Evolutionary conservation across 192 early-diverging fungal genomes (phyloP).

Genomic region (Coemansia sp.): DNA sequence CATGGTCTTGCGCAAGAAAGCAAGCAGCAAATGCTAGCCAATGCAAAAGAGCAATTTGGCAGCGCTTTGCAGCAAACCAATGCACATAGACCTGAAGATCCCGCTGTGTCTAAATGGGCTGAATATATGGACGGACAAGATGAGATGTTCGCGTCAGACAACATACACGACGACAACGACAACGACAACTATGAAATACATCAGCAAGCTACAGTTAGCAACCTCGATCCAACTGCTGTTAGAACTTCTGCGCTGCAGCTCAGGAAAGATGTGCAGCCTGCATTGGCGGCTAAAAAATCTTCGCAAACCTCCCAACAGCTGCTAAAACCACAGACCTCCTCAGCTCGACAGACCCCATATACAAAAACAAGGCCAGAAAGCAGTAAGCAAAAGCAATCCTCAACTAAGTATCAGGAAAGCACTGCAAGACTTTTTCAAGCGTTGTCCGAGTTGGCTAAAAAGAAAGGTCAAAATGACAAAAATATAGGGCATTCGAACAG

Average conservation of each 20-base stretch:
- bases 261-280: not conserved
- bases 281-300: not conserved
- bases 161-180: too few relatives aligned
- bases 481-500: not conserved
- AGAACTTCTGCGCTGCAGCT: not conserved
- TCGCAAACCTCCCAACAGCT: not conserved
- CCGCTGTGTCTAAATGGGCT: slow-evolving; percentile 26
- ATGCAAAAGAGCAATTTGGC: not conserved
- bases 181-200: too few relatives aligned
- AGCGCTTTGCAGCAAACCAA: not conserved
- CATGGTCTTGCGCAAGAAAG: slow-evolving; percentile 16
- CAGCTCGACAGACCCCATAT: not conserved
- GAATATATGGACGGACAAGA: slow-evolving; percentile 13
- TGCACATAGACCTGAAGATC: not conserved
- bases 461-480: not conserved
- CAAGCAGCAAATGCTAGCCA: slow-evolving; percentile 2
- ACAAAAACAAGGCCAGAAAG: not conserved
- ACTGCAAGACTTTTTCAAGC: not conserved
- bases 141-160: not conserved
- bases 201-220: too few relatives aligned
- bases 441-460: not conserved
- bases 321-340: not conserved
- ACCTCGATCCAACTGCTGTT: not conserved
- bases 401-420: not conserved
- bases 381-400: not conserved